Evolutionary conservation across 2,329 filamentous ascomycete species (phyloP), one percentile per base, ranked within the genome.

Genomic region (Cordyceps fumosorosea): DNA sequence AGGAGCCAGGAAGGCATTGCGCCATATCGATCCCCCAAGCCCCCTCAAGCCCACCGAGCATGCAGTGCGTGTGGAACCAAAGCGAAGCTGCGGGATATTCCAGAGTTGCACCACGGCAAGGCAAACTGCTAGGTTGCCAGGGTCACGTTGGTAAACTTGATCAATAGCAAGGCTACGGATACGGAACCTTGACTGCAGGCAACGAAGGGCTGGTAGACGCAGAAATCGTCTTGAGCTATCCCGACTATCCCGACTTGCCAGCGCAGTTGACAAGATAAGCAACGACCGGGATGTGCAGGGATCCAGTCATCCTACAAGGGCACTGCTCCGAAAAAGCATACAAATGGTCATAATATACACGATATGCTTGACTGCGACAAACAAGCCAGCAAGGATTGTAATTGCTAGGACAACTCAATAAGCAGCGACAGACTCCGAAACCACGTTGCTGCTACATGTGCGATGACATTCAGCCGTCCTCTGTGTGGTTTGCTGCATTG

Each of bases 1-100:
- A 59, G 47, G 47, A n/a, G 56, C 56, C 56, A 51, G 51, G 56
- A 26, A 34, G 48, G 48, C 57, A 60, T 60, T 60, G 57, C 57
- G 57, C 57, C 57, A 60, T 60, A 60, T 60, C 57, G 57, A 60
- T 60, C 48, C 57, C 56, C 48, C 52, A 60, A 48, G 47, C 56
- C 48, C 56, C 47, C 32, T 42, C 37, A 34, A 54, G 48, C 57
- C 57, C 40, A 24, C 57, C 47, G 26, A 34, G 48, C 24, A 60
- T 34, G 40, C 50, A 53, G 40, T 53, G 57, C 14, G 57, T 60
- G 57, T 60, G 57, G 57, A 24, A 42, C 47, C 34, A 29, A 42
- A 29, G 26, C 24, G 20, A 26, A 14, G 52, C 29, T 55, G 34
- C 22, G 18, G 22, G 29, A 58, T 42, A 59, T 37, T 37, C 34